Conservation (phyloP, 2,329 filamentous ascomycete genomes). For the Lachnellula occidentalis region DNA sequence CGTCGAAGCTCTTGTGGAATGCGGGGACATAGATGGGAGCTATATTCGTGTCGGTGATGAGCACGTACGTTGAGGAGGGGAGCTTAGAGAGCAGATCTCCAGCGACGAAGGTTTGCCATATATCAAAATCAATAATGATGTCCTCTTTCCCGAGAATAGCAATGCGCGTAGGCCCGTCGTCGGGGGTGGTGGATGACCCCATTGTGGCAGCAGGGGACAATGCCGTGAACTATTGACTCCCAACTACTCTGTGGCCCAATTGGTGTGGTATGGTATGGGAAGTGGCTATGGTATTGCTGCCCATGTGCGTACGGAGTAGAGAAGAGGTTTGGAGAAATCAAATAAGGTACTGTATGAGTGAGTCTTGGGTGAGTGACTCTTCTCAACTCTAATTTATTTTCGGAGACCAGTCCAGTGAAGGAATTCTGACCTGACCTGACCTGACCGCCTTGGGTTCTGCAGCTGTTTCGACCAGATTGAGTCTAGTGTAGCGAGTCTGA, state of each 20-base stretch:
- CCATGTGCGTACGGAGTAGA: background rate
- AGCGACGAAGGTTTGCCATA: conserved; percentile 79
- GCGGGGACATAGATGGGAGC: conserved; percentile 71
- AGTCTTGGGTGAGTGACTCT: background rate
- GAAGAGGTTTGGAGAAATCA: background rate
- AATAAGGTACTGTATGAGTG: background rate
- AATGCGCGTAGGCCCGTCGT: conserved; percentile 50
- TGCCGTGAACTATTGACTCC: background rate
- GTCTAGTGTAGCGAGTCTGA: too few species aligned
- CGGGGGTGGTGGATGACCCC: conserved; percentile 18
- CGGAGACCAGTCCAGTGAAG: too few species aligned
- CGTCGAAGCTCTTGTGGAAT: conserved; percentile 64
- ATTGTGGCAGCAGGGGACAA: conserved; percentile 12
- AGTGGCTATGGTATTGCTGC: background rate
- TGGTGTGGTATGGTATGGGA: background rate
- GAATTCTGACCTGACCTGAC: too few species aligned
- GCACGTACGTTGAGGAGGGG: conserved; percentile 83
- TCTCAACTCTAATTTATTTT: background rate
- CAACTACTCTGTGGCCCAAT: background rate
- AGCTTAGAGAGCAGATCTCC: conserved; percentile 74
- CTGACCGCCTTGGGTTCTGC: too few species aligned
- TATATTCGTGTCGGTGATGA: conserved; percentile 95
- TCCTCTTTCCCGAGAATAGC: conserved; percentile 82
- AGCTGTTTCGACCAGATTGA: too few species aligned
- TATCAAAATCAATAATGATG: conserved; percentile 85